Conservation (phyloP, 345 rosid species). For the Moringa oleifera region DNA sequence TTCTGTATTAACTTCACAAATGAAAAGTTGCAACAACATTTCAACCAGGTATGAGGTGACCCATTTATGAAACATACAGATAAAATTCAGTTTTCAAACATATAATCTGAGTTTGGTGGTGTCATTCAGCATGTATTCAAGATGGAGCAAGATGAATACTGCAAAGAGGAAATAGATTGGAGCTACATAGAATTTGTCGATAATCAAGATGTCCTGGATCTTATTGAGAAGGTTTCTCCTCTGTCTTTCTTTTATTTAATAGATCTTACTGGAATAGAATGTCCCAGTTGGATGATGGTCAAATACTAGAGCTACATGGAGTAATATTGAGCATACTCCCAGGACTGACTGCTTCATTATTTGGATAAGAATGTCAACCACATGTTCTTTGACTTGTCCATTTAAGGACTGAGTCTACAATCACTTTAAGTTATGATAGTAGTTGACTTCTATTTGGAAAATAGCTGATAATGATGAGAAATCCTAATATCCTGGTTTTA, state of each 20-base stretch:
- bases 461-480: background rate
- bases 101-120: constrained; percentile 27
- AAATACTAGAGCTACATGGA: background rate
- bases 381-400: background rate
- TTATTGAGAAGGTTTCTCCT: constrained; percentile 74
- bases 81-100: constrained; percentile 15
- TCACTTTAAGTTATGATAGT: background rate
- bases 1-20: constrained; percentile 90
- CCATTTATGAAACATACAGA: constrained; percentile 25
- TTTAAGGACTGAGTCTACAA: background rate
- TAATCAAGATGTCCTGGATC: constrained; percentile 84
- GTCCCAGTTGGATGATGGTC: background rate
- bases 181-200: constrained; percentile 81
- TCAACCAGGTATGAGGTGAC: constrained; percentile 90
- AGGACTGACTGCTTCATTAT: background rate
- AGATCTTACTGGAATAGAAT: background rate
- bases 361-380: background rate
- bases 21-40: constrained; percentile 95
- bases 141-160: constrained; percentile 77
- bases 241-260: constrained; percentile 11
- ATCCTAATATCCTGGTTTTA: background rate
- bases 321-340: background rate
- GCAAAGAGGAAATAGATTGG: constrained; percentile 79
- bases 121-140: constrained; percentile 77
- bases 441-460: background rate